These are phyloP conservation scores for Syzygium oleosum DNA, from an alignment of 345 rosid genomes.

Conservation along the genomic window DNA sequence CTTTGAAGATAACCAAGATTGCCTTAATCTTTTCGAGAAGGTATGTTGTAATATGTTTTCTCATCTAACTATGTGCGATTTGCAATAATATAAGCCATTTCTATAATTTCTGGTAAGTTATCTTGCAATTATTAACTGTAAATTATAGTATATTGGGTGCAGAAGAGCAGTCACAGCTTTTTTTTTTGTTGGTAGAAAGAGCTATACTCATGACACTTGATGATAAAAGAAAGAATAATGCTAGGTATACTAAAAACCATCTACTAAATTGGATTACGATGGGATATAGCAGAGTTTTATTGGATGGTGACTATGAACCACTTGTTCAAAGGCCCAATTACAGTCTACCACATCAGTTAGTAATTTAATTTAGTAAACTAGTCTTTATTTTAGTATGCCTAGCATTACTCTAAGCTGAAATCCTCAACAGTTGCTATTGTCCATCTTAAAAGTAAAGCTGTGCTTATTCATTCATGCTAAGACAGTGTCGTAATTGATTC, in stretches of 20 bases:
- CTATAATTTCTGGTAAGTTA: neutral
- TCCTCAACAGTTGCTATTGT: neutral
- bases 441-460: neutral
- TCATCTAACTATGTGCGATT: neutral
- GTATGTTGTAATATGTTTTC: slow-evolving; percentile 18
- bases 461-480: neutral
- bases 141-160: neutral
- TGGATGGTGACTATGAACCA: neutral
- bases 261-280: neutral
- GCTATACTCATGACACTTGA: neutral
- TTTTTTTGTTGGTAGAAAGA: neutral
- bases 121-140: neutral
- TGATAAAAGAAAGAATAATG: neutral
- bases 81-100: neutral
- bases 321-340: neutral
- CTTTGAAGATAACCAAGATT: slow-evolving; percentile 96
- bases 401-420: neutral
- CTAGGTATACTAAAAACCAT: neutral
- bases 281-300: neutral
- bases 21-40: slow-evolving; percentile 99
- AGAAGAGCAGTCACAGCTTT: neutral
- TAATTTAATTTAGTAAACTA: neutral
- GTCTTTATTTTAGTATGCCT: neutral
- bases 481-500: neutral
- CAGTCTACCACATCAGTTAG: neutral